Base-by-base conservation (phyloP, 2,329 filamentous ascomycete genomes). In the Pseudogymnoascus sp. region DNA sequence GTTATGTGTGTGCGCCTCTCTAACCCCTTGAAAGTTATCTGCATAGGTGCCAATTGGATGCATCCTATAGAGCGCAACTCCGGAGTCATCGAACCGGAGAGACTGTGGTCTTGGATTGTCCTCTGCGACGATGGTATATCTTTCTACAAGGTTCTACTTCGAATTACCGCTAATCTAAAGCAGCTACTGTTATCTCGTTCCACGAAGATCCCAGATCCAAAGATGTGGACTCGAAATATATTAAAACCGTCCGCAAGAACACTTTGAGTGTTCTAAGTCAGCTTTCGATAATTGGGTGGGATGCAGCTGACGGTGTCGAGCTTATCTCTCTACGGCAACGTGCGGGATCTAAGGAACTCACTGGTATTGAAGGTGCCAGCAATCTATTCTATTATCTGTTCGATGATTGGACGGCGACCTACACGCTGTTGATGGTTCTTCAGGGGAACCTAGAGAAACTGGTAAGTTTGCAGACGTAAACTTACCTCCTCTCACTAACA, bases 91-190 rank as follows among this genome's bases (percentile, higher is more conserved):
- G 68, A 73, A 7, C 70, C 38, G 31, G 38, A 60, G 38, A 60
- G 85, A 23, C 74, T 87, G 7, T 92, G 88, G 87, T 87, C 86
- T 19, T 92, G 88, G 89, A 78, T 91, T 4, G 76, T 89, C 3
- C 73, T 91, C 7, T 89, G 85, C 67, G 79, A 86, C 67, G 87
- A 91, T 70, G 79, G 82, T 82, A 77, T 7, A 77, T 19, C 17
- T 60, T 19, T 29, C 11, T 5, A 11, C 60, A 50, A 3, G 11
- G 4, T 13, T 31, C 33, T 46, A 17, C 13, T 21, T 60, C 7
- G 13, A 31, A n/a, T 64, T 70, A 11, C 67, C 62, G 35, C 50
- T 60, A 19, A 37, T 63, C 72, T 59, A 11, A 35, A 7, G 5
- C 61, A 84, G 85, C 84, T 67, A 91, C 88, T 0, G 82, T 91